Evolutionary conservation across 2,329 filamentous ascomycete species (phyloP), one percentile per base, ranked within the genome.

Genomic region (Sporothrix curviconia): DNA sequence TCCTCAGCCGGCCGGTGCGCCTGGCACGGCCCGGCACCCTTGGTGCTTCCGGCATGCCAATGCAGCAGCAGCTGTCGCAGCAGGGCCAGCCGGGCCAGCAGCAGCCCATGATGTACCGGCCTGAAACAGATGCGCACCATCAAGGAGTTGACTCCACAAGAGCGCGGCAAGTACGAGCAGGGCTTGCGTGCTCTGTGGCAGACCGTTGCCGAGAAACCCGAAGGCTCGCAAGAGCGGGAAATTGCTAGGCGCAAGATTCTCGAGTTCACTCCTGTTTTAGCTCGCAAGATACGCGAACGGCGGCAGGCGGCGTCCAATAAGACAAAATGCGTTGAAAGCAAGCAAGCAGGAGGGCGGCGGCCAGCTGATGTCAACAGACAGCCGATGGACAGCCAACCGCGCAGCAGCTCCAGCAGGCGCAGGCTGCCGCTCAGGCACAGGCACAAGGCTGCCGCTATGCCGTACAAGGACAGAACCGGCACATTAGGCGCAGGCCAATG

Each of bases 181-280:
- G 83, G 83, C 1, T 70, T 86, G 0, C 72, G 74, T 9, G 65
- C 70, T 1, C 70, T 86, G 0, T 86, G 81, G 77, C 73, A 70
- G 22, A 74, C 80, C 40, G 76, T 80, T 46, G 76, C 79, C 58
- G 76, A 72, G 19, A 69, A 72, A 0, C 68, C 76, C 0, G 71
- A 74, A 1, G 78, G 78, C 22, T 80, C 79, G 3, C 64, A 65
- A 0, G 74, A 78, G 22, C 76, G 84, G 46, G 67, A 74, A 24
- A 71, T 73, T 0, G 82, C 83, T 0, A 78, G 76, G 61, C 74
- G 76, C 40, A 85, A 84, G 69, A 79, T 86, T 22, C 68, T 72
- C 7, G 81, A 85, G 8, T 86, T 86, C 65, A 82, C 82, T 0
- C 75, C 75, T 43, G 83, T 82, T 69, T 73, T 86, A 2, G 40